Conservation (phyloP, 495 filamentous ascomycete species). For the Daldinia bambusicola region DNA sequence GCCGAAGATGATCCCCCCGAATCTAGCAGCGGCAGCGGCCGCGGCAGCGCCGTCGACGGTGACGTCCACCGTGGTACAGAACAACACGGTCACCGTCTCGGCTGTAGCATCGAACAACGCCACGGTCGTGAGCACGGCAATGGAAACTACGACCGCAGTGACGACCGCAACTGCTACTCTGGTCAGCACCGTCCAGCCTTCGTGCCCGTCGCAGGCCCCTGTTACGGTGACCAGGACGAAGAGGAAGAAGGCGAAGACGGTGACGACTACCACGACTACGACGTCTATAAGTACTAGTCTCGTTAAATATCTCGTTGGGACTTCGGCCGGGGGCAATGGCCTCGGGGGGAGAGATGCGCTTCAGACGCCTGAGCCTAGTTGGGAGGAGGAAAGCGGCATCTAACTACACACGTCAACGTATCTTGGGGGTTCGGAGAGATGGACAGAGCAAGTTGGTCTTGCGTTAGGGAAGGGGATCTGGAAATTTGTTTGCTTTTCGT, state of each 20-base stretch:
- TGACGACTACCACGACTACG: neutral
- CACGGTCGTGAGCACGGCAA: neutral
- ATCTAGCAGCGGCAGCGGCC: neutral
- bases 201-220: neutral
- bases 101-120: neutral
- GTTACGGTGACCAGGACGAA: slow-evolving; percentile 14
- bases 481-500: neutral
- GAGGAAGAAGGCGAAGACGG: slow-evolving; percentile 7
- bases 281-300: neutral
- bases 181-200: neutral
- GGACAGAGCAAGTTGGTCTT: too few relatives aligned
- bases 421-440: neutral
- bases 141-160: neutral
- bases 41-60: neutral
- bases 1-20: neutral
- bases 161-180: neutral
- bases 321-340: neutral
- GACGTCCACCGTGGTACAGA: neutral
- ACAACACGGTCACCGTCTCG: neutral
- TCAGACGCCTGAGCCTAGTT: too few relatives aligned
- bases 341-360: neutral
- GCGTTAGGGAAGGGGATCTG: neutral
- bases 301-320: neutral
- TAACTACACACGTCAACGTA: neutral
- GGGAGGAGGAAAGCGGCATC: neutral